Conservation (phyloP, 148 eudicot genomes). For the Cornus kousa region DNA sequence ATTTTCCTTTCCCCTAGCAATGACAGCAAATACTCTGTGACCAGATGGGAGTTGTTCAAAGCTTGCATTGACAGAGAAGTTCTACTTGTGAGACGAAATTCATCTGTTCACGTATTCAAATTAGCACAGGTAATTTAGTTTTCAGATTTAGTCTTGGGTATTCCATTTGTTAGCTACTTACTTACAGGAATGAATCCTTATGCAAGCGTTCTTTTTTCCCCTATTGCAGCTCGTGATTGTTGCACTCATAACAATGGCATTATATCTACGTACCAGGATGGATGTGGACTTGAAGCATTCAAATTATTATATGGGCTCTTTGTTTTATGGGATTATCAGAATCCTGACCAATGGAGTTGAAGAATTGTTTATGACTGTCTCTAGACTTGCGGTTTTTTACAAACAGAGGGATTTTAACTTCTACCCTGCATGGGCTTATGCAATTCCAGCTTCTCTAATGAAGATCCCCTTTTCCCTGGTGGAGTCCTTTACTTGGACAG, state of each 20-base stretch:
- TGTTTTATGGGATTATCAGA: slow-evolving; percentile 43
- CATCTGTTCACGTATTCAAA: slow-evolving; percentile 58
- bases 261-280: slow-evolving; percentile 52
- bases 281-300: slow-evolving; percentile 31
- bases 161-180: neutral
- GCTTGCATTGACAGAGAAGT: slow-evolving; percentile 61
- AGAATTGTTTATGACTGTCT: slow-evolving; percentile 46
- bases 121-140: slow-evolving; percentile 40
- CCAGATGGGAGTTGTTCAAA: slow-evolving; percentile 56
- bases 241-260: slow-evolving; percentile 54
- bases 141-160: neutral
- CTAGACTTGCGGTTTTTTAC: slow-evolving; percentile 56
- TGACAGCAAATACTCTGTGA: slow-evolving; percentile 41
- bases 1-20: slow-evolving; percentile 36
- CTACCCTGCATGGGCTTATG: slow-evolving; percentile 73
- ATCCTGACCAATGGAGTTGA: slow-evolving; percentile 50
- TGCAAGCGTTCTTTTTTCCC: neutral
- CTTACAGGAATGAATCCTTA: neutral
- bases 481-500: slow-evolving; percentile 44
- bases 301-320: slow-evolving; percentile 40
- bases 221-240: slow-evolving; percentile 35
- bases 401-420: slow-evolving; percentile 54
- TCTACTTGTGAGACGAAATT: slow-evolving; percentile 67
- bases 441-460: slow-evolving; percentile 50
- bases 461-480: slow-evolving; percentile 50